Percentiles rank a stretch among this genome's conserved stretches.
phyloP scores from a whole-genome alignment of 2,329 filamentous ascomycete species.

The Coniochaeta pulveracea region DNA sequence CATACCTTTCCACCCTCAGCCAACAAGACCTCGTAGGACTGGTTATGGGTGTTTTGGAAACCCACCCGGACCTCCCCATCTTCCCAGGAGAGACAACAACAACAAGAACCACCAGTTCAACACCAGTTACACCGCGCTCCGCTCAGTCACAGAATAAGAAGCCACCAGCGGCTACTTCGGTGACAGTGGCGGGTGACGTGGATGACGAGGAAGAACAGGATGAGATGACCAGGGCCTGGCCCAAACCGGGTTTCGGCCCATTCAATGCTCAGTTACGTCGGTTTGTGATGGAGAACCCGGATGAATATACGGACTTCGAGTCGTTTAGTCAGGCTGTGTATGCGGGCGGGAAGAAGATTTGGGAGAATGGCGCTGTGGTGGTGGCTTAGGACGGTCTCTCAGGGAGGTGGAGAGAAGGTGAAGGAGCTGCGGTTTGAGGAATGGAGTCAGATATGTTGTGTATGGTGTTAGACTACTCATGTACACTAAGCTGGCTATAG shows the following conservation, averaged over 20 bases:
- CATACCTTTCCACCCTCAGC: constrained; percentile 51
- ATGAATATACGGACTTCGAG: constrained; percentile 15
- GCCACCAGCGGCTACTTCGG: constrained; percentile 1
- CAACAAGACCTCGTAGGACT: constrained; percentile 52
- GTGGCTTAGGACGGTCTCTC: not conserved
- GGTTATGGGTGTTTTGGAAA: constrained; percentile 47
- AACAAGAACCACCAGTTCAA: constrained; percentile 1
- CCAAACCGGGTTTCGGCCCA: constrained; percentile 16
- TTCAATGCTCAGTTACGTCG: too few relatives aligned
- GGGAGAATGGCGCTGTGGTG: constrained; percentile 19
- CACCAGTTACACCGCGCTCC: too few relatives aligned
- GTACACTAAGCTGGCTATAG: too few relatives aligned
- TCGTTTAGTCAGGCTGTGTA: constrained; percentile 18
- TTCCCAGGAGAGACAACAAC: constrained; percentile 30
- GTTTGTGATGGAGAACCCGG: constrained; percentile 15
- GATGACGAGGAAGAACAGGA: constrained; percentile 16
- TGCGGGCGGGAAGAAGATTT: constrained; percentile 16
- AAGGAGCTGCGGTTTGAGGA: too few relatives aligned
- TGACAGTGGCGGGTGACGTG: constrained; percentile 5
- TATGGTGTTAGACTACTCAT: too few relatives aligned
- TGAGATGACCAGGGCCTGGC: constrained; percentile 17
- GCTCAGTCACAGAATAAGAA: constrained; percentile 5
- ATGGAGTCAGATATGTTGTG: too few relatives aligned
- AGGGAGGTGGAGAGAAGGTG: not conserved
- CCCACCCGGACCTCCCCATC: constrained; percentile 54